A percentile compares a stretch with the other conserved stretches of the same genome.
Evolutionary conservation across 169 alveolate genomes (phyloP).

Genomic region (Plasmodium cynomolgi): DNA sequence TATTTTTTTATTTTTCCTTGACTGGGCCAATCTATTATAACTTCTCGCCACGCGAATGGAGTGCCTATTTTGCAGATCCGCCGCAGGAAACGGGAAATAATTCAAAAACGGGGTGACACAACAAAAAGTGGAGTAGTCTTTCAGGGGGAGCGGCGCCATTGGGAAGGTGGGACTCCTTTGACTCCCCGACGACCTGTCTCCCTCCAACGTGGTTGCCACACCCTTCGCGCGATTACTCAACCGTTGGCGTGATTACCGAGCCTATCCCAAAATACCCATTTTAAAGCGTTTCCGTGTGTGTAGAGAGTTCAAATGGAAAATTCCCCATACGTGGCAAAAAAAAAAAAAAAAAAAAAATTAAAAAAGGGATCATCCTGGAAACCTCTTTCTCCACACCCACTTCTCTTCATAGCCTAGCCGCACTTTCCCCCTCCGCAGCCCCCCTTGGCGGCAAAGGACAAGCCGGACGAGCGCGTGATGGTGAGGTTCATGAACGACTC

Average conservation of each 20-base stretch:
- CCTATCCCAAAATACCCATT: background rate
- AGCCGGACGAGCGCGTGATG: conserved; percentile 91
- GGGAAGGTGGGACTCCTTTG: background rate
- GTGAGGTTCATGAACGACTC: conserved; percentile 91
- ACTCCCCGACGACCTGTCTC: background rate
- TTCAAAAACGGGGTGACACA: background rate
- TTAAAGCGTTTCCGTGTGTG: background rate
- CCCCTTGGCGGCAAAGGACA: conserved; percentile 90
- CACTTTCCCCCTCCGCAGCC: conserved; percentile 97
- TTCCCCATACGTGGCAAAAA: background rate
- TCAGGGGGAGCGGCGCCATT: background rate
- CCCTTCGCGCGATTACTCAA: background rate
- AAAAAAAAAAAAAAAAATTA: background rate
- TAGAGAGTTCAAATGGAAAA: background rate
- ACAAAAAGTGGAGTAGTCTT: background rate
- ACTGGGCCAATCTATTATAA: background rate
- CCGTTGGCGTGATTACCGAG: background rate
- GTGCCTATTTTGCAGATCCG: too few relatives aligned
- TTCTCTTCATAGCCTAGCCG: conserved; percentile 77
- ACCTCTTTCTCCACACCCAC: background rate
- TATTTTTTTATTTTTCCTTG: background rate
- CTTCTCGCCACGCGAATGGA: background rate
- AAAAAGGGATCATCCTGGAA: background rate
- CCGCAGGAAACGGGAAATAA: background rate
- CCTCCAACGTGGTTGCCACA: background rate